Evolutionary conservation across 139 green algal genomes (phyloP).

Genomic region (Chlorella sp.): DNA sequence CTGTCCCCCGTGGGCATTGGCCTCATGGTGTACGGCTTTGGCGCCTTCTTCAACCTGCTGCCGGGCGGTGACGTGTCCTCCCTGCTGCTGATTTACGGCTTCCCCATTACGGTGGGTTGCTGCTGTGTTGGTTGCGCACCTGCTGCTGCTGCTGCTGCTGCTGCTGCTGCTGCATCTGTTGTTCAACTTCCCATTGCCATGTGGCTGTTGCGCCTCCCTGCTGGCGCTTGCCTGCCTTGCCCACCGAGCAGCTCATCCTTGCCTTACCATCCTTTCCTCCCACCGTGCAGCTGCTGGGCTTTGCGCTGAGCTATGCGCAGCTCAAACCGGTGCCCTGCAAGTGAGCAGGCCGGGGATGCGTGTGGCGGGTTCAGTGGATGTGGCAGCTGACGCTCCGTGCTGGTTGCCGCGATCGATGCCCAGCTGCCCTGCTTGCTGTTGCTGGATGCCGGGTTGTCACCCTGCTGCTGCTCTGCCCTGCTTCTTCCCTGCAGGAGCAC

Average conservation of each 20-base stretch:
- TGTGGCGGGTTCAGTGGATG: neutral
- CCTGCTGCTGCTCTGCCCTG: neutral
- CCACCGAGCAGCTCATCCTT: no score
- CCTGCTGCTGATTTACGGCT: conserved; percentile 97
- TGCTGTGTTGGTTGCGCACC: neutral
- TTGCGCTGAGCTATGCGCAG: conserved; percentile 53
- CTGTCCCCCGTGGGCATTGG: conserved; percentile 75
- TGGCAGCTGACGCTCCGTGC: no score
- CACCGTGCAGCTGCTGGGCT: conserved; percentile 24
- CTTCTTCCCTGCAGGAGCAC: conserved; percentile 71
- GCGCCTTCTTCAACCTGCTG: conserved; percentile 93
- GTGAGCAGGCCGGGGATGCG: conserved; percentile 6
- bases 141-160: neutral
- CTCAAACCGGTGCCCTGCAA: conserved; percentile 81
- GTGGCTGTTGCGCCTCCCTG: no score
- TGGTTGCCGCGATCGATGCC: neutral
- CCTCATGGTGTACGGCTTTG: conserved; percentile 90
- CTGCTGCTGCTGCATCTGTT: neutral
- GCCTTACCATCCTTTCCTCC: neutral
- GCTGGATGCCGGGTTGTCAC: neutral
- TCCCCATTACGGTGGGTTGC: conserved; percentile 73
- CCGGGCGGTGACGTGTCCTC: conserved; percentile 88
- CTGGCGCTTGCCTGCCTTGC: no score
- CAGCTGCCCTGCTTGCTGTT: neutral
- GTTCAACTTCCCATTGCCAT: neutral